Evolutionary conservation across 208 protist genomes (phyloP).

Genomic region (Acanthamoeba triangularis): DNA sequence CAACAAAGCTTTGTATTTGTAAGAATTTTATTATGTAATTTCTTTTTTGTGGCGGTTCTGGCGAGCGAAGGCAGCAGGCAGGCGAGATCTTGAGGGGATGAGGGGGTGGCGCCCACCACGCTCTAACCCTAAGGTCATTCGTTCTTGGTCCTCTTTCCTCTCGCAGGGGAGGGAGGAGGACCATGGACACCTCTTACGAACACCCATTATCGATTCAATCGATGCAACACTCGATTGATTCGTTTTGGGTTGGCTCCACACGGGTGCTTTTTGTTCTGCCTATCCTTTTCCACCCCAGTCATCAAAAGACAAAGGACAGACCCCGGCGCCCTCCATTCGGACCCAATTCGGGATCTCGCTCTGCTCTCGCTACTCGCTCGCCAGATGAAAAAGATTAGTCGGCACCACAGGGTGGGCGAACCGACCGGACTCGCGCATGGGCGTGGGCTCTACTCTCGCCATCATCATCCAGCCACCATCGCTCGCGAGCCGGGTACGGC

Average conservation of each 20-base stretch:
- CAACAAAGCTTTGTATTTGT: background rate
- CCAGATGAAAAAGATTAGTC: slow-evolving; percentile 14
- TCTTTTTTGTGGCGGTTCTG: slow-evolving; percentile 52
- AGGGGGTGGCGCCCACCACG: slow-evolving; percentile 4
- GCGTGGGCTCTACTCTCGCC: background rate
- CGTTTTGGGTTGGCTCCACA: background rate
- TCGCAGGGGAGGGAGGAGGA: background rate
- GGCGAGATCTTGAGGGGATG: background rate
- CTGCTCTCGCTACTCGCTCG: background rate
- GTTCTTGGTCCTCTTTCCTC: slow-evolving; percentile 47
- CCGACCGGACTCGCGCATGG: slow-evolving; percentile 16
- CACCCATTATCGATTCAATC: background rate
- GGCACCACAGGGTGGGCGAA: slow-evolving; percentile 34
- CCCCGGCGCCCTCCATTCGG: background rate
- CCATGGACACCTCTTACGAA: slow-evolving; percentile 1
- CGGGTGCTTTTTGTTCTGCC: slow-evolving; percentile 58
- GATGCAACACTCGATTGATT: background rate
- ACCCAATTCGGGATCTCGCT: background rate
- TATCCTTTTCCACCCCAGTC: slow-evolving; percentile 6
- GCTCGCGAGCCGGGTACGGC: background rate
- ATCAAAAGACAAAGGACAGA: slow-evolving; percentile 33
- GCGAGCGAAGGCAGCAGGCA: background rate
- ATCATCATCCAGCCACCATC: background rate
- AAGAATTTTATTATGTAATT: background rate
- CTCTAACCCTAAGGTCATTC: slow-evolving; percentile 53